A percentile compares a stretch with the other conserved stretches of the same genome.
Evolutionary conservation across 2,329 filamentous ascomycete genomes (phyloP).

Genomic region (Paecilomyces sp.): DNA sequence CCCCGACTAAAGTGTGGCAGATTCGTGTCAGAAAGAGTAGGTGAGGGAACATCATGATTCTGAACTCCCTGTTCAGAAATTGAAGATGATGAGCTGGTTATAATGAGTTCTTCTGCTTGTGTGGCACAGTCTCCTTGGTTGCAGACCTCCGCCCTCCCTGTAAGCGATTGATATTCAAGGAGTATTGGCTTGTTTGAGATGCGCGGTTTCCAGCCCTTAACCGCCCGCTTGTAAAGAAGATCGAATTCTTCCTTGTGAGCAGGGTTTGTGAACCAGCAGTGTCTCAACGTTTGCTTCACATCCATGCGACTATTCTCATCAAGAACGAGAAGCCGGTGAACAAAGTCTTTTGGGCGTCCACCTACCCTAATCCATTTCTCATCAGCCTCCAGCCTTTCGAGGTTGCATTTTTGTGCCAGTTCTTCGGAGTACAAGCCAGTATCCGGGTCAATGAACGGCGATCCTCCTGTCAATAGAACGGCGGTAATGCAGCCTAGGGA

Average conservation of each 20-base stretch:
- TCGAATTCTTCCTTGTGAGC: slow-evolving; percentile 41
- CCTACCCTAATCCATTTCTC: slow-evolving; percentile 37
- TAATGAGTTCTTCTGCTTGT: not conserved
- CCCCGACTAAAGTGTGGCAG: slow-evolving; percentile 12
- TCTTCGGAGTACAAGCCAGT: slow-evolving; percentile 19
- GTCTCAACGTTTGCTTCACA: slow-evolving; percentile 45
- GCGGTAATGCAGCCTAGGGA: slow-evolving; percentile 51
- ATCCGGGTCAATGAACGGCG: slow-evolving; percentile 37
- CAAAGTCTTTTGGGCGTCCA: slow-evolving; percentile 45
- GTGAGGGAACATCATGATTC: slow-evolving; percentile 5
- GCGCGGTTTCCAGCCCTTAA: slow-evolving; percentile 45
- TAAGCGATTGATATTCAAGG: not conserved
- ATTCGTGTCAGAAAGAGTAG: slow-evolving; percentile 17
- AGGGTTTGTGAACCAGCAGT: slow-evolving; percentile 52
- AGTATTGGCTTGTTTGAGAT: not conserved
- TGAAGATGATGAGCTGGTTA: not conserved
- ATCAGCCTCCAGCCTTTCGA: slow-evolving; percentile 38
- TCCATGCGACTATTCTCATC: slow-evolving; percentile 46
- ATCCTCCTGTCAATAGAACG: slow-evolving; percentile 45
- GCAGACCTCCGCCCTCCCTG: not conserved
- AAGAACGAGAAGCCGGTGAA: slow-evolving; percentile 44
- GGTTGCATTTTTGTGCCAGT: slow-evolving; percentile 33
- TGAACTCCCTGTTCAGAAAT: not conserved
- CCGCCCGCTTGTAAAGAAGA: slow-evolving; percentile 42
- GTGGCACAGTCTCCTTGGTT: not conserved